Conservation (phyloP, 176 grass and related monocot species). For the Zoysia pacifica region DNA sequence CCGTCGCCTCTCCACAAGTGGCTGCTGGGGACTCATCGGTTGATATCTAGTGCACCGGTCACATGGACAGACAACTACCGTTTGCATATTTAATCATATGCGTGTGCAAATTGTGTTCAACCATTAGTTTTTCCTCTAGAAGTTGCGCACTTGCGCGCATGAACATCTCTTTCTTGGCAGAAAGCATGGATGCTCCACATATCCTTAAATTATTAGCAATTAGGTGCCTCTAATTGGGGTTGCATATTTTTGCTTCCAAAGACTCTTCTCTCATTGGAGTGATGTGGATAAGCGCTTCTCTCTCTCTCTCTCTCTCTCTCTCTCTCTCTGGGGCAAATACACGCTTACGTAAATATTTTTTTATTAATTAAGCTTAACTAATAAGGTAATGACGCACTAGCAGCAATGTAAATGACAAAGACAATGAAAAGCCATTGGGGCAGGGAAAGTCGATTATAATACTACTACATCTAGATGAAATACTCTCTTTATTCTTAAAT, state of each 20-base stretch:
- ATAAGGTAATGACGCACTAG: slow-evolving; percentile 61
- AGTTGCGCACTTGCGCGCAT: slow-evolving; percentile 30
- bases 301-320: not conserved
- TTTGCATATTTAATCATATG: no score
- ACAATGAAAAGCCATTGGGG: slow-evolving; percentile 45
- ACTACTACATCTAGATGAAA: not conserved
- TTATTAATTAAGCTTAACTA: slow-evolving; percentile 37
- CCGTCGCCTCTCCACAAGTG: no score
- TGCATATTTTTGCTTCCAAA: slow-evolving; percentile 18
- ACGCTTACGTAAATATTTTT: slow-evolving; percentile 41
- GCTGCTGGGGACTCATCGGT: no score
- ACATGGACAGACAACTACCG: no score
- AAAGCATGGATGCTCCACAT: slow-evolving; percentile 28
- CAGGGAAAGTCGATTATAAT: not conserved
- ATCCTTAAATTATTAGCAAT: slow-evolving; percentile 1
- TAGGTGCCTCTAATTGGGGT: slow-evolving; percentile 11
- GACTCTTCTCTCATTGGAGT: slow-evolving; percentile 28
- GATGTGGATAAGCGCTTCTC: slow-evolving; percentile 44
- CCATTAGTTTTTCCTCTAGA: slow-evolving; percentile 30
- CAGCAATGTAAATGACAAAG: slow-evolving; percentile 48
- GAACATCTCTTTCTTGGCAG: slow-evolving; percentile 29
- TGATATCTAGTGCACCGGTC: no score
- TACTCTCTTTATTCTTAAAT: no score
- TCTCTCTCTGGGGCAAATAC: not conserved
- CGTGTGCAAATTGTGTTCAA: slow-evolving; percentile 13